A percentile compares a stretch with the other conserved stretches of the same genome.
Conservation (phyloP, 176 grass and related monocot genomes). For the Neostapfia colusana region DNA sequence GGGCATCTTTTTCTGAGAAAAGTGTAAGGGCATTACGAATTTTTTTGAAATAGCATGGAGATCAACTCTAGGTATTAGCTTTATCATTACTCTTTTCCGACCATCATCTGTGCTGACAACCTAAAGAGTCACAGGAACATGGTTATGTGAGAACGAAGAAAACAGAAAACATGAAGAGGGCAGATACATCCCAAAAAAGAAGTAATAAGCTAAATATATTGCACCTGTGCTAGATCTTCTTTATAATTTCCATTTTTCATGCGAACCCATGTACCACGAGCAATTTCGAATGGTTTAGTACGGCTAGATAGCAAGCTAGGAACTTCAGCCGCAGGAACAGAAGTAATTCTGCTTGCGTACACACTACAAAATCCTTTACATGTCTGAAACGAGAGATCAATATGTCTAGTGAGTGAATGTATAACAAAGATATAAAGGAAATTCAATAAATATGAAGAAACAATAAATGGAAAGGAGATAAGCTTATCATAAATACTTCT, state of each 20-base stretch:
- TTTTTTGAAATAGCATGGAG: slow-evolving; percentile 86
- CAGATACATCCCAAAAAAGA: slow-evolving; percentile 14
- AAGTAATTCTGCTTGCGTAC: slow-evolving; percentile 63
- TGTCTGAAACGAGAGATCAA: slow-evolving; percentile 53
- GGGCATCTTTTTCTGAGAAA: slow-evolving; percentile 7
- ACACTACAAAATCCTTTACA: slow-evolving; percentile 97
- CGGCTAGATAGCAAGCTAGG: slow-evolving; percentile 72
- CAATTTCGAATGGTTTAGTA: slow-evolving; percentile 66
- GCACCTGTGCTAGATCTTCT: slow-evolving; percentile 91
- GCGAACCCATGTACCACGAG: slow-evolving; percentile 83
- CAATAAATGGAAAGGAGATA: background rate
- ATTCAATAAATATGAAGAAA: slow-evolving; percentile 20
- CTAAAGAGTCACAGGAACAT: slow-evolving; percentile 48
- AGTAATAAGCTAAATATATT: background rate
- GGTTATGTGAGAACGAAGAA: slow-evolving; percentile 38
- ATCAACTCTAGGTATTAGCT: slow-evolving; percentile 90
- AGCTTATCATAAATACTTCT: background rate
- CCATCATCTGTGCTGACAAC: slow-evolving; percentile 66
- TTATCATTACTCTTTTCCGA: slow-evolving; percentile 76
- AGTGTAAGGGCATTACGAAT: slow-evolving; percentile 56
- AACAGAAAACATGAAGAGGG: slow-evolving; percentile 23
- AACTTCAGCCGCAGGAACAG: slow-evolving; percentile 75
- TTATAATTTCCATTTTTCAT: slow-evolving; percentile 96
- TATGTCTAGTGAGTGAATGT: slow-evolving; percentile 22
- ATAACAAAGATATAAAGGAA: slow-evolving; percentile 18